Conservation (phyloP, 768 basidiomycete genomes). For the Hemileccinum impolitum region DNA sequence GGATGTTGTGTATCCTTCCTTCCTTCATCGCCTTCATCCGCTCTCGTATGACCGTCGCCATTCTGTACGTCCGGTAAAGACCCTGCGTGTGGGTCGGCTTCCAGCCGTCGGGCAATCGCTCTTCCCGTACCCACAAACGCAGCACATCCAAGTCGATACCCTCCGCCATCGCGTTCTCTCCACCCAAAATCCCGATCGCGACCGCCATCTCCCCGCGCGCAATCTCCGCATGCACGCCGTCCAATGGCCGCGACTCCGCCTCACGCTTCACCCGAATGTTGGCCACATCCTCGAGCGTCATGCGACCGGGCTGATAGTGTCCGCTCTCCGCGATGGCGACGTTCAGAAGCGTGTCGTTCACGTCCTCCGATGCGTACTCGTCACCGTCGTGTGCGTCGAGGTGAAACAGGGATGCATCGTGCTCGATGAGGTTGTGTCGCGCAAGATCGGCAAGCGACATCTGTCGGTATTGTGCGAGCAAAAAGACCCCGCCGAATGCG, state of each 20-base stretch:
- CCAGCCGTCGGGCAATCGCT: conserved; percentile 46
- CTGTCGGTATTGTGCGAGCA: conserved; percentile 37
- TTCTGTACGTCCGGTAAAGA: conserved; percentile 29
- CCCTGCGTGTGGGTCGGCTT: conserved; percentile 28
- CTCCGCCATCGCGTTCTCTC: conserved; percentile 32
- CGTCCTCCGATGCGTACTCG: conserved; percentile 43
- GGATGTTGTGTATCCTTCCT: conserved; percentile 16
- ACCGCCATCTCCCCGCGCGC: conserved; percentile 69
- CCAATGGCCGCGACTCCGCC: conserved; percentile 38
- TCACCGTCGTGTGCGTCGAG: conserved; percentile 38
- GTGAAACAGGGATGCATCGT: conserved; percentile 61
- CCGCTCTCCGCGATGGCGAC: conserved; percentile 35
- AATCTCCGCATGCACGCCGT: conserved; percentile 51
- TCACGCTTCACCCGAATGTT: conserved; percentile 53
- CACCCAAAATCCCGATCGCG: conserved; percentile 48
- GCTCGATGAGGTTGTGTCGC: conserved; percentile 50
- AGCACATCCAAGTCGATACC: conserved; percentile 48
- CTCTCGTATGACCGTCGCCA: conserved; percentile 27
- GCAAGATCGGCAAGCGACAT: conserved; percentile 41
- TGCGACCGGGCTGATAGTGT: conserved; percentile 26
- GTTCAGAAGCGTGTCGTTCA: conserved; percentile 37
- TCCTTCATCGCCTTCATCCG: conserved; percentile 24
- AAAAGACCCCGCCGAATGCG: conserved; percentile 41
- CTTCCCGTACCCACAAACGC: conserved; percentile 47
- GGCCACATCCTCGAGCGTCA: conserved; percentile 39